Conservation (phyloP, 805 yeast species). For the Yarrowia keelungensis region DNA sequence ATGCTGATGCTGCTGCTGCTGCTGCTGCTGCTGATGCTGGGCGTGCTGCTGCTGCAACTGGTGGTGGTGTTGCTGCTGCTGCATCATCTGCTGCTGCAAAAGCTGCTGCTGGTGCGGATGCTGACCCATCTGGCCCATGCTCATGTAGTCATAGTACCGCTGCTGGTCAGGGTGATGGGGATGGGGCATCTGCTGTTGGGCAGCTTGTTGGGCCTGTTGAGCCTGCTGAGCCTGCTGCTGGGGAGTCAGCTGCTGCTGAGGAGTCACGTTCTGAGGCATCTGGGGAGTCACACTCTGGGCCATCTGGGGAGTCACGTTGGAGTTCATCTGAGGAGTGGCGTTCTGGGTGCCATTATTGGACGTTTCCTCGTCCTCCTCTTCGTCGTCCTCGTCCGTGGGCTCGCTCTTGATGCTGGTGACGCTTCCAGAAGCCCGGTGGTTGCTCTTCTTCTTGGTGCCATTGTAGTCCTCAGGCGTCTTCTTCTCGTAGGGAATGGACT, state of each 20-base stretch:
- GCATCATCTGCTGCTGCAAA: slow-evolving; percentile 31
- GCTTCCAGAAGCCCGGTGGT: slow-evolving; percentile 28
- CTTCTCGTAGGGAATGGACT: slow-evolving; percentile 36
- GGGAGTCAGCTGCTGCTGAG: slow-evolving; percentile 24
- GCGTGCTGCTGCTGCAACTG: slow-evolving; percentile 32
- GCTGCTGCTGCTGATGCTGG: slow-evolving; percentile 32
- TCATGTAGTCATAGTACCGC: slow-evolving; percentile 19
- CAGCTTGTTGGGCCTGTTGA: slow-evolving; percentile 6
- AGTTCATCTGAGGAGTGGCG: slow-evolving; percentile 35
- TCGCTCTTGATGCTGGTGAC: slow-evolving; percentile 38
- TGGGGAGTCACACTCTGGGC: slow-evolving; percentile 33
- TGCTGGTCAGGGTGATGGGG: slow-evolving; percentile 31
- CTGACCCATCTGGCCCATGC: slow-evolving; percentile 36
- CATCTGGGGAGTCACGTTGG: slow-evolving; percentile 30
- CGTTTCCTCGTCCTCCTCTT: slow-evolving; percentile 22
- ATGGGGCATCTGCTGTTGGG: slow-evolving; percentile 26
- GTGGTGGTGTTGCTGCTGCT: slow-evolving; percentile 33
- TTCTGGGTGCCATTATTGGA: slow-evolving; percentile 22
- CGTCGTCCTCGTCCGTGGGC: slow-evolving; percentile 38
- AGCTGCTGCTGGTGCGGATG: slow-evolving; percentile 35
- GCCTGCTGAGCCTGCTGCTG: slow-evolving; percentile 34
- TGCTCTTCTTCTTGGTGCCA: slow-evolving; percentile 6
- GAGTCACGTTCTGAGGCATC: slow-evolving; percentile 24
- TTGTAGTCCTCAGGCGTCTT: slow-evolving; percentile 36
- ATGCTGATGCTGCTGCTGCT: slow-evolving; percentile 21